Conservation (phyloP, 2,329 filamentous ascomycete genomes). For the Apiospora arundinis region DNA sequence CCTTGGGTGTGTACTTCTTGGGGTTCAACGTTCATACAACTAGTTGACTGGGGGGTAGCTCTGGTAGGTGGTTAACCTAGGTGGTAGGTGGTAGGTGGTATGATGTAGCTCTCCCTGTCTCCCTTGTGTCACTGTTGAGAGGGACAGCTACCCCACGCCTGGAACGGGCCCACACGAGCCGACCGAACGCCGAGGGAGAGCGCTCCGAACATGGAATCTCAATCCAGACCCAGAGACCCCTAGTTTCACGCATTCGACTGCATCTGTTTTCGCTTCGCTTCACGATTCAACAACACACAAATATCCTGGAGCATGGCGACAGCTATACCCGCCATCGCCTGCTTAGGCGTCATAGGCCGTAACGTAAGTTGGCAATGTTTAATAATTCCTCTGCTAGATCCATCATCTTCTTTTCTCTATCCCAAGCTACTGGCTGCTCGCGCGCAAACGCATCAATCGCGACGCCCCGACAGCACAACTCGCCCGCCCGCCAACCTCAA, state of each 20-base stretch:
- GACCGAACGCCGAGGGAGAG: not conserved
- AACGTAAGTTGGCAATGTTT: slow-evolving; percentile 64
- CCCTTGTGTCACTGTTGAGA: not conserved
- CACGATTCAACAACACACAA: slow-evolving; percentile 3
- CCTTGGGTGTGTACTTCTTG: not conserved
- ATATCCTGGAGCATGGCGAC: slow-evolving; percentile 56
- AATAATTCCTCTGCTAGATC: not conserved
- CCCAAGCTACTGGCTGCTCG: not conserved
- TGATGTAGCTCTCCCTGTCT: not conserved
- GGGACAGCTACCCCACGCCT: slow-evolving; percentile 1
- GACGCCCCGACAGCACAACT: not conserved
- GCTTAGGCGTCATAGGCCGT: slow-evolving; percentile 91
- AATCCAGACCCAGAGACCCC: slow-evolving; percentile 1
- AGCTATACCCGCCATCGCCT: slow-evolving; percentile 82
- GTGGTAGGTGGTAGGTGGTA: not conserved
- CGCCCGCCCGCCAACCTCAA: slow-evolving; percentile 22
- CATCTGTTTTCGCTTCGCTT: slow-evolving; percentile 1
- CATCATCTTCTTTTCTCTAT: not conserved
- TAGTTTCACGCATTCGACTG: not conserved
- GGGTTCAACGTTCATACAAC: not conserved
- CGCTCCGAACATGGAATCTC: slow-evolving; percentile 7
- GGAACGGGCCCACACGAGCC: too few relatives aligned
- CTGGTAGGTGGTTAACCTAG: too few relatives aligned
- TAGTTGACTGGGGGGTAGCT: not conserved
- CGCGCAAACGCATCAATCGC: not conserved